Evolutionary conservation across 148 eudicot species (phyloP), one percentile per base, ranked within the genome.

Genomic region (Chenopodium suecicum): DNA sequence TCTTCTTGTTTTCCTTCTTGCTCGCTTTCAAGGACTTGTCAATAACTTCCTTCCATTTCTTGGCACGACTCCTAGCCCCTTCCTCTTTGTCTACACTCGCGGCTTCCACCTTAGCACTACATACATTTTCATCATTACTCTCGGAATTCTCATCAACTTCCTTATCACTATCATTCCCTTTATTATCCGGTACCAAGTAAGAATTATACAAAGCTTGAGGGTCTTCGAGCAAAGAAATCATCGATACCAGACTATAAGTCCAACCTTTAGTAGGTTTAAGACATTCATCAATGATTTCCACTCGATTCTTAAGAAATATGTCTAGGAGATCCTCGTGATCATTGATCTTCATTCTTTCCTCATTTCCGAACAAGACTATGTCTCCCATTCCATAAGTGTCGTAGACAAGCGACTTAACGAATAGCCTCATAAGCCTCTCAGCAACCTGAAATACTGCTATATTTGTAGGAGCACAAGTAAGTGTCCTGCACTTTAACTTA

Each of bases 391-490:
- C 85, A 47, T 85, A 86, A 6, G 74, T 47, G 17, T 58, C 80
- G 44, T 76, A 12, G 27, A 63, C 62, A 17, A 22, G 63, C 0
- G 81, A 82, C 1, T 16, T 27, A 75, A 70, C 9, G 25, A 90
- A 34, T 0, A 87, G 74, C 58, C 73, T 69, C 86, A 88, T 46
- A 41, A 90, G 80, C 44, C 89, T 77, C 50, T 82, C 67, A 14
- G 86, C 82, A n/a, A 91, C 87, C 83, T 85, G 88, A 12, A 88
- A 7, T 20, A 91, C 87, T 6, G 94, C 93, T 58, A 84, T 86
- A 74, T 91, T 91, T 0, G 94, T 90, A 0, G 94, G 93, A 34
- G 94, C 90, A 81, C 93, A 91, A 8, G 89, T 80, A 23, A 90
- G 50, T 20, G 93, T 86, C 82, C 84, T 85, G 78, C 82, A 81